phyloP scores from a whole-genome alignment of 768 basidiomycete genomes.

The Cystofilobasidium ferigula region DNA sequence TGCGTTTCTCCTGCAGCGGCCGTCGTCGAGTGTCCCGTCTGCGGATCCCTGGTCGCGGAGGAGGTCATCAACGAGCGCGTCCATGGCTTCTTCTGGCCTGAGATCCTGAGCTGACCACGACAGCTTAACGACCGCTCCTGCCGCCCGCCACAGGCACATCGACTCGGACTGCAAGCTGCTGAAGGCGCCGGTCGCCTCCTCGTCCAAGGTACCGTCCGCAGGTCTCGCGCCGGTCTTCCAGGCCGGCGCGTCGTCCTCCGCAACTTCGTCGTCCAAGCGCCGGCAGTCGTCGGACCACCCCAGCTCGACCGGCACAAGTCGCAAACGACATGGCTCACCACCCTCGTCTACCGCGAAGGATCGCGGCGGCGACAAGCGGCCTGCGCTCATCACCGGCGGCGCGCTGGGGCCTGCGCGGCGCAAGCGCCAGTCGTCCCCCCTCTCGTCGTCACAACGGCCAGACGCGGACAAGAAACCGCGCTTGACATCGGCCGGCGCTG shows the following conservation, averaged over 20 bases:
- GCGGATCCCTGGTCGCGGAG: background rate
- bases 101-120: background rate
- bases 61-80: background rate
- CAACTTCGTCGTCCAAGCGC: slow-evolving; percentile 10
- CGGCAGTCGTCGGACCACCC: slow-evolving; percentile 25
- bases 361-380: too few species aligned
- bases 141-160: background rate
- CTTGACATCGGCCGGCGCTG: slow-evolving; percentile 28
- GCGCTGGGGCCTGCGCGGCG: too few species aligned
- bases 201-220: background rate
- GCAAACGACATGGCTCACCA: slow-evolving; percentile 15
- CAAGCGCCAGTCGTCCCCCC: too few species aligned
- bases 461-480: slow-evolving; percentile 29
- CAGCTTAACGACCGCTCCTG: too few species aligned
- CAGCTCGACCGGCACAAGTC: slow-evolving; percentile 18
- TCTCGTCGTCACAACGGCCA: too few species aligned
- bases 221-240: background rate
- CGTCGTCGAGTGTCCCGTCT: slow-evolving; percentile 2
- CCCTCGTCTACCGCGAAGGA: too few species aligned
- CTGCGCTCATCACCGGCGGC: too few species aligned
- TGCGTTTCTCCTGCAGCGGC: background rate
- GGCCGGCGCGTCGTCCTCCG: background rate
- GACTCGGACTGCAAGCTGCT: slow-evolving; percentile 1
- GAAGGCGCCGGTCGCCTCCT: background rate
- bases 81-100: background rate